Percentiles rank a stretch among this genome's conserved stretches.
phyloP scores from a whole-genome alignment of 2,329 filamentous ascomycete genomes.

The Stachybotrys chartarum region DNA sequence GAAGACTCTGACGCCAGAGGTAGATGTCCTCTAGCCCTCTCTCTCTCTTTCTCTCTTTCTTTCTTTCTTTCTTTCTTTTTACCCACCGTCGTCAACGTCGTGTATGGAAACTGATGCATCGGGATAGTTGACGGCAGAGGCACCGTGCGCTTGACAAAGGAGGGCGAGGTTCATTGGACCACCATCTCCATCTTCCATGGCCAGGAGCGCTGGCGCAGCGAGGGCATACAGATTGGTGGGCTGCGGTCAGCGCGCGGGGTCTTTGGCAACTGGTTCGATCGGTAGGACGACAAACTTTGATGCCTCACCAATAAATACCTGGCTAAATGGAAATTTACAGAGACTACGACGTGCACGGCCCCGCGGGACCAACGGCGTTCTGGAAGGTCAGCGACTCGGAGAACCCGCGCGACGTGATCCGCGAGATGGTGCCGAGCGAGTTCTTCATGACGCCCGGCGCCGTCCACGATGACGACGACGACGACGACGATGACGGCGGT shows the following conservation, averaged over 20 bases:
- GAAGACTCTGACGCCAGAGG: conserved; percentile 60
- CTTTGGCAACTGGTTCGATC: conserved; percentile 72
- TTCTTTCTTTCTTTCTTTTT: not conserved
- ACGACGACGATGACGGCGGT: conserved; percentile 5
- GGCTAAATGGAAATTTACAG: conserved; percentile 20
- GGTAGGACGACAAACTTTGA: conserved; percentile 31
- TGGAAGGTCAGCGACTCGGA: conserved; percentile 62
- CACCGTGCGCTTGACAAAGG: conserved; percentile 55
- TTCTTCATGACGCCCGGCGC: conserved; percentile 21
- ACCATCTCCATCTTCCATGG: conserved; percentile 57
- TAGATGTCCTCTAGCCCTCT: conserved; percentile 22
- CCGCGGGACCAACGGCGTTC: conserved; percentile 67
- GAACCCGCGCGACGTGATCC: conserved; percentile 12
- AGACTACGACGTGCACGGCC: conserved; percentile 60
- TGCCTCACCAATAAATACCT: no score
- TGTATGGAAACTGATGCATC: conserved; percentile 9
- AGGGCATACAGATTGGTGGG: conserved; percentile 69
- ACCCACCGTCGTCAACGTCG: not conserved
- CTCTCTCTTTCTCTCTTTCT: no score
- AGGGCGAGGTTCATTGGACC: conserved; percentile 71
- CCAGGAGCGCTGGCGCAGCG: conserved; percentile 68
- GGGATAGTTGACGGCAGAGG: conserved; percentile 33
- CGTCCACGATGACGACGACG: conserved; percentile 10
- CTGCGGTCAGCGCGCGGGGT: conserved; percentile 58
- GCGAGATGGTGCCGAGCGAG: conserved; percentile 22